These are phyloP conservation scores for Penicillium freii DNA, from an alignment of 2,329 filamentous ascomycete species.

Conservation along the genomic window DNA sequence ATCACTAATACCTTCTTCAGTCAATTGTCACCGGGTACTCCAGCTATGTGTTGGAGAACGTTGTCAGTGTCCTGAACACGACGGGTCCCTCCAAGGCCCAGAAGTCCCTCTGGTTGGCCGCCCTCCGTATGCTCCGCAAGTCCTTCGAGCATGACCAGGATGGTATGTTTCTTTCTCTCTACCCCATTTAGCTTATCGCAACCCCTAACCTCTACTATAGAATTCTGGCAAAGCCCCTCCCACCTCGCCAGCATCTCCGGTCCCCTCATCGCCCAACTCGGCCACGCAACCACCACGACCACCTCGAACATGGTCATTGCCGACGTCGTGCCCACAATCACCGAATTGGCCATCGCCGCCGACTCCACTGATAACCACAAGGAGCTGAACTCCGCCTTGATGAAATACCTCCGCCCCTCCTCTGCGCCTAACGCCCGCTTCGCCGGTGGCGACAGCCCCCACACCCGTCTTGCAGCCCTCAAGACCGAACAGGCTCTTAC, in stretches of 20 bases:
- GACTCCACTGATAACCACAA: conserved; percentile 89
- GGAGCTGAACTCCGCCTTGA: conserved; percentile 74
- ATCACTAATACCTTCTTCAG: conserved; percentile 30
- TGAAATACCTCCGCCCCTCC: conserved; percentile 70
- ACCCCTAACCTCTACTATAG: conserved; percentile 29
- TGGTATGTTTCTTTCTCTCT: conserved; percentile 41
- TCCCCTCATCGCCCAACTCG: conserved; percentile 68
- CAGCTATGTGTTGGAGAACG: conserved; percentile 76
- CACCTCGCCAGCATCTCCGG: conserved; percentile 74
- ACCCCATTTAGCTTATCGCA: neutral
- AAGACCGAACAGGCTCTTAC: conserved; percentile 78
- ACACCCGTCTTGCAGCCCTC: conserved; percentile 76
- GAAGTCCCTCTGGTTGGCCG: conserved; percentile 64
- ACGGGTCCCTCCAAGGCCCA: conserved; percentile 45
- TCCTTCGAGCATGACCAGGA: conserved; percentile 89
- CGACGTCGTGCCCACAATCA: conserved; percentile 70
- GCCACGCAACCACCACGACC: conserved; percentile 39
- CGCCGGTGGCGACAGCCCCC: conserved; percentile 56
- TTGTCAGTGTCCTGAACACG: conserved; percentile 59
- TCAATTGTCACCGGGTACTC: conserved; percentile 93
- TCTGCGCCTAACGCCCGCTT: conserved; percentile 28
- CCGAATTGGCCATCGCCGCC: conserved; percentile 74
- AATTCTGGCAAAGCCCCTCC: conserved; percentile 90
- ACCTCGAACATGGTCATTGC: conserved; percentile 48
- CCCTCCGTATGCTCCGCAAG: conserved; percentile 69